Conservation (phyloP, 2,329 filamentous ascomycete genomes). For the Pseudocercospora fijiensis region DNA sequence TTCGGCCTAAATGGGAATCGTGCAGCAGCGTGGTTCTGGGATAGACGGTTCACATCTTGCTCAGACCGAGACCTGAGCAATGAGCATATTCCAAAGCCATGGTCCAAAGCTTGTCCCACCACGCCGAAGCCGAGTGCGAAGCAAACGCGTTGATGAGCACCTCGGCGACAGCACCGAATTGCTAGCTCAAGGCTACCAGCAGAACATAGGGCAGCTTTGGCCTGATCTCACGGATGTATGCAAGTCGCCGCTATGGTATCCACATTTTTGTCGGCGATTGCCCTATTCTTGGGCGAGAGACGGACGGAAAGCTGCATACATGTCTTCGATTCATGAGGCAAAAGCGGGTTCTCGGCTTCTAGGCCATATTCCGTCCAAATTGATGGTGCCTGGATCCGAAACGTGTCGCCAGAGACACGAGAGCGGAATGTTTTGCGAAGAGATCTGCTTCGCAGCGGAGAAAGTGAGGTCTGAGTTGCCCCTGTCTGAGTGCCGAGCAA, state of each 20-base stretch:
- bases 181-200: background rate
- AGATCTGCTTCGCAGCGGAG: background rate
- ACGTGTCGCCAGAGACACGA: background rate
- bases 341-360: conserved; percentile 1
- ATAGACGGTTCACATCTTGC: conserved; percentile 1
- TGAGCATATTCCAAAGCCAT: background rate
- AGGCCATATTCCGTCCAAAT: background rate
- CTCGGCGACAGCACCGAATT: background rate
- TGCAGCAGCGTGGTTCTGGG: background rate
- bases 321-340: conserved; percentile 11
- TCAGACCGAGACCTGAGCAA: conserved; percentile 2
- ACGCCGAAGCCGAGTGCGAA: conserved; percentile 1
- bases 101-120: conserved; percentile 1
- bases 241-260: background rate
- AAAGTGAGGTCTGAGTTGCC: conserved; percentile 3
- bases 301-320: conserved; percentile 9
- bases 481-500: background rate
- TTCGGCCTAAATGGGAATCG: background rate
- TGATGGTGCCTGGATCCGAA: background rate
- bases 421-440: background rate
- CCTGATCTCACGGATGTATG: background rate
- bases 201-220: background rate
- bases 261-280: conserved; percentile 1
- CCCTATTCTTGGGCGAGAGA: conserved; percentile 2
- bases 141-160: conserved; percentile 2